A percentile compares a stretch with the other conserved stretches of the same genome.
phyloP scores from a whole-genome alignment of 306 rosid species.

The Vigna unguiculata region DNA sequence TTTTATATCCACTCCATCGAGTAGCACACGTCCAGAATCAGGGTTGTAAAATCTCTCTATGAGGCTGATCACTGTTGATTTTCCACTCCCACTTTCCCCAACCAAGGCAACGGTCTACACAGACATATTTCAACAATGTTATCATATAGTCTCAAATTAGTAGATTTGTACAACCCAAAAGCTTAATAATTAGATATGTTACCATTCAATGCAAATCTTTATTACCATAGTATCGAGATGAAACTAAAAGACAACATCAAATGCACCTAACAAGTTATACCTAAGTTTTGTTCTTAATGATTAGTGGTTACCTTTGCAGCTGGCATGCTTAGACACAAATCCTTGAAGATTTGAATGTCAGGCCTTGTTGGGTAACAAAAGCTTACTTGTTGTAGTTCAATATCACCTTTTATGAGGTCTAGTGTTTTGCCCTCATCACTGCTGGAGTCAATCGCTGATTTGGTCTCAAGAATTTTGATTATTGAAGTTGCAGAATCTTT shows the following conservation, averaged over 20 bases:
- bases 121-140: background rate
- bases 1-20: slow-evolving; percentile 69
- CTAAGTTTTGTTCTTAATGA: background rate
- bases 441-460: slow-evolving; percentile 74
- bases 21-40: slow-evolving; percentile 57
- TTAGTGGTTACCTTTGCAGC: slow-evolving; percentile 71
- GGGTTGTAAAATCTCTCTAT: slow-evolving; percentile 86
- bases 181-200: too few species aligned
- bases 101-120: slow-evolving; percentile 88
- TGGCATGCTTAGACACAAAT: slow-evolving; percentile 66
- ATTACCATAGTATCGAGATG: background rate
- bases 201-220: too few species aligned
- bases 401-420: slow-evolving; percentile 55
- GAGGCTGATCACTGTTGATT: slow-evolving; percentile 80
- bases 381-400: slow-evolving; percentile 68
- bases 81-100: slow-evolving; percentile 96
- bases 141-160: slow-evolving; percentile 16
- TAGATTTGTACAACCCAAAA: background rate
- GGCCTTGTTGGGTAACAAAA: slow-evolving; percentile 82
- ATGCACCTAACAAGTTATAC: too few species aligned
- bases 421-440: slow-evolving; percentile 59
- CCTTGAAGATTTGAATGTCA: slow-evolving; percentile 71
- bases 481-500: slow-evolving; percentile 82
- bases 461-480: slow-evolving; percentile 73
- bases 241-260: background rate